These are phyloP conservation scores for Senecio squalidus DNA, from an alignment of 140 eudicot genomes.

Conservation along the genomic window DNA sequence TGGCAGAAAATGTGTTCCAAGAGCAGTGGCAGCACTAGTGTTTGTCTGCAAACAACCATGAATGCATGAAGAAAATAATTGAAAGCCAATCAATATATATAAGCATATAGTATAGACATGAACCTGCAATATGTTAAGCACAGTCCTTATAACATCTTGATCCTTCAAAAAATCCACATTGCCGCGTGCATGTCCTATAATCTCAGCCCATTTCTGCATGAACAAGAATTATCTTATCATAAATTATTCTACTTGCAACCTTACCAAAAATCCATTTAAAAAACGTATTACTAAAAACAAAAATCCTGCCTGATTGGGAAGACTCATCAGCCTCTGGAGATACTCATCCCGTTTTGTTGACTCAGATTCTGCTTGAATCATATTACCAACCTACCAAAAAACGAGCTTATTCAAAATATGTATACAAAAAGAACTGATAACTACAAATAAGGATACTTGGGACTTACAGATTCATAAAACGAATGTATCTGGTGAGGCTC, in stretches of 20 bases:
- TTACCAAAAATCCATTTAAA: neutral
- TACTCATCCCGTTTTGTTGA: constrained; percentile 79
- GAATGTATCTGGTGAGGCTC: constrained; percentile 96
- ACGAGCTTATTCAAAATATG: neutral
- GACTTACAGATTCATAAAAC: constrained; percentile 91
- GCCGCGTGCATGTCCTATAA: constrained; percentile 92
- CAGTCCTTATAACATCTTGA: constrained; percentile 77
- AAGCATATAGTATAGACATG: neutral
- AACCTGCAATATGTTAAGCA: constrained; percentile 97
- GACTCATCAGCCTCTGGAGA: constrained; percentile 85
- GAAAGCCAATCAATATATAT: neutral
- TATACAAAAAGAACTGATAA: neutral
- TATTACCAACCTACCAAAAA: constrained; percentile 70
- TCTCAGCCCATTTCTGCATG: constrained; percentile 94
- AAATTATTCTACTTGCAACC: neutral
- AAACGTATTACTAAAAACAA: neutral
- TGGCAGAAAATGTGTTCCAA: constrained; percentile 82
- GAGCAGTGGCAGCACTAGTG: constrained; percentile 86
- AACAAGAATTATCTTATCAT: constrained; percentile 10
- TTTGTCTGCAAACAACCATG: constrained; percentile 63
- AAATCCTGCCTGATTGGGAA: constrained; percentile 77
- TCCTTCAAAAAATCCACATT: constrained; percentile 86
- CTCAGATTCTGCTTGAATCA: constrained; percentile 96
- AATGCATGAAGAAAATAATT: neutral
- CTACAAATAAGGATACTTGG: neutral